Percentiles rank a stretch among this genome's conserved stretches.
phyloP scores from a whole-genome alignment of 306 rosid genomes.

The Vicia villosa region DNA sequence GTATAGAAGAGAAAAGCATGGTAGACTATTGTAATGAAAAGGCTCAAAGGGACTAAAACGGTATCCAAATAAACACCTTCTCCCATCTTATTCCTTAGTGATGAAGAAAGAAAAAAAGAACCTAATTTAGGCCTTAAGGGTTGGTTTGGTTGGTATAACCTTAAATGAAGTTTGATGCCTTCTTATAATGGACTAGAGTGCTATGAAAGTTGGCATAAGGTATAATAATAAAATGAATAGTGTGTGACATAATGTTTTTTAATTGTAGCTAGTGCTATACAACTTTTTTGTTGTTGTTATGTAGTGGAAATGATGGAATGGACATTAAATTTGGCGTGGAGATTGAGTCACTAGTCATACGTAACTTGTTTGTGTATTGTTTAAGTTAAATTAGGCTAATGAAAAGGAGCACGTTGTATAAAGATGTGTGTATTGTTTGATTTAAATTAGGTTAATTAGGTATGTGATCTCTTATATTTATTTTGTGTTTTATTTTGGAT shows the following conservation, averaged over 20 bases:
- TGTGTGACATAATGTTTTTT: conserved; percentile 23
- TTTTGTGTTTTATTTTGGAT: no score
- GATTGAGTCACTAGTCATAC: conserved; percentile 38
- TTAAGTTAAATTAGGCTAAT: not conserved
- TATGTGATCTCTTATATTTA: no score
- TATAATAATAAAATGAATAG: conserved; percentile 24
- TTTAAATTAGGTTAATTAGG: not conserved
- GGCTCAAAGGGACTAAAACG: conserved; percentile 61
- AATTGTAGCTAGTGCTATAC: conserved; percentile 31
- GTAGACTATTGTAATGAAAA: conserved; percentile 61
- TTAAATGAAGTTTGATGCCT: conserved; percentile 6
- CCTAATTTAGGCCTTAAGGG: not conserved
- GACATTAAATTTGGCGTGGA: conserved; percentile 44
- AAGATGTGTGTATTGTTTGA: not conserved
- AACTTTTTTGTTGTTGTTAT: not conserved
- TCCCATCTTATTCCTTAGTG: conserved; percentile 43
- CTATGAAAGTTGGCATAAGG: conserved; percentile 2
- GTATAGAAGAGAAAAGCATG: conserved; percentile 68
- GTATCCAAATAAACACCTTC: conserved; percentile 55
- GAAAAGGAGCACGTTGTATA: not conserved
- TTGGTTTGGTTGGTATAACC: conserved; percentile 10
- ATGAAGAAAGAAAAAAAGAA: conserved; percentile 16
- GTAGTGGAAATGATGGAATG: conserved; percentile 52
- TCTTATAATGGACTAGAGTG: conserved; percentile 32
- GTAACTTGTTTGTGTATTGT: not conserved